Evolutionary conservation across 106 monocot species (phyloP).

Genomic region (Cymbidium sinense): DNA sequence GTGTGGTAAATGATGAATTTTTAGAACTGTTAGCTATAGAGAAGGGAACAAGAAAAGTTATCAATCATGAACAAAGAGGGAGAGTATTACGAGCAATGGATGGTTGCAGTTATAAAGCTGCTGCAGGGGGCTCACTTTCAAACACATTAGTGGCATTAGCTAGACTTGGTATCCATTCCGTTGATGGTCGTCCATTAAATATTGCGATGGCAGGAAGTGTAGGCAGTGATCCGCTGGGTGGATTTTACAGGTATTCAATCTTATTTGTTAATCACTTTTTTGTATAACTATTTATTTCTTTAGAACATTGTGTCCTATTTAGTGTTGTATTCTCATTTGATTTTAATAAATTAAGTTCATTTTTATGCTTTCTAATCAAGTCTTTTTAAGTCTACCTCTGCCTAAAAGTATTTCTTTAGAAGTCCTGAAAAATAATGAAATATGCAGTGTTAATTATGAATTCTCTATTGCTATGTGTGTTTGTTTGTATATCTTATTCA

Average conservation of each 20-base stretch:
- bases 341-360: too few species aligned
- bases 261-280: background rate
- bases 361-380: too few species aligned
- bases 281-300: background rate
- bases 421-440: background rate
- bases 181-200: constrained; percentile 40
- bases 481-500: too few species aligned
- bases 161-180: constrained; percentile 53
- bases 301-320: too few species aligned
- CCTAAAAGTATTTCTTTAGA: background rate
- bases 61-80: constrained; percentile 95
- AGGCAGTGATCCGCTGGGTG: constrained; percentile 92
- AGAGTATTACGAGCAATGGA: constrained; percentile 91
- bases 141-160: constrained; percentile 93
- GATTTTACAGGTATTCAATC: constrained; percentile 68
- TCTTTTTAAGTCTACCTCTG: too few species aligned
- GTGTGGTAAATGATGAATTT: constrained; percentile 83
- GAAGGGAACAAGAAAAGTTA: constrained; percentile 83
- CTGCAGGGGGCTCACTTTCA: constrained; percentile 94
- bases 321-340: too few species aligned
- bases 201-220: constrained; percentile 95
- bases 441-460: background rate
- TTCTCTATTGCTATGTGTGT: background rate
- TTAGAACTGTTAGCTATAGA: constrained; percentile 62
- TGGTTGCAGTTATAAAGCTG: constrained; percentile 94